Evolutionary conservation across 78 protist genomes (phyloP), one percentile per base, ranked within the genome.

Genomic region (Andalucia godoyi): DNA sequence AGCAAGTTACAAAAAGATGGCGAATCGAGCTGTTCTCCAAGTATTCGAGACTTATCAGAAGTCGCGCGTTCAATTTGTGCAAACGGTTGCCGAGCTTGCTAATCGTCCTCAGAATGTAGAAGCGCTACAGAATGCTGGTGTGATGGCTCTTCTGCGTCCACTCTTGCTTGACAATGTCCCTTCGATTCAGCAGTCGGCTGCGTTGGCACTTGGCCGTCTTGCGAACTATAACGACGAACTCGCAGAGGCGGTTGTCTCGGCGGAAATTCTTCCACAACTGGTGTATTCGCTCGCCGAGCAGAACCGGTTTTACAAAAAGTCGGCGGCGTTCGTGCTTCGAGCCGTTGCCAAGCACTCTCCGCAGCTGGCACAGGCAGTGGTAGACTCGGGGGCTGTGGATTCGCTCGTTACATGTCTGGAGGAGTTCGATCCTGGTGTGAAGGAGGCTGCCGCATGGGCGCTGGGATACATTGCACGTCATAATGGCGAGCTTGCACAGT

Each of bases 361-460:
- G 4, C 69, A 64, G 49, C 88, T 90, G 0, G 96, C 96, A 0
- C 87, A 80, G 71, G 79, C 86, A 3, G 92, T 90, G 0, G 89
- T 85, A 13, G 92, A 90, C 47, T 2, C 74, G 7, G 85, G 85
- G n/a, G 86, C 96, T 5, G 62, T 85, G 13, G 88, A 79, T 5
- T 74, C 87, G 39, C 75, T 90, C 12, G 89, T 84, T 33, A 57
- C 43, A 0, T 85, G 92, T 70, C 80, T 90, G 32, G 83, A 77
- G 50, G 91, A 85, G 68, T 85, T 90, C 58, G 96, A 90, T 57
- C 92, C 96, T 18, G 83, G 86, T 0, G 89, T 85, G 66, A 85
- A 85, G 76, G 96, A 90, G 76, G 61, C 84, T 9, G 96, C 96
- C 0, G 85, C 86, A 1, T 90, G 89, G 89, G 96, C 96, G 2